Base-by-base conservation (phyloP, 225 moss, liverwort and hornwort species). In the Takakia lepidozioides region DNA sequence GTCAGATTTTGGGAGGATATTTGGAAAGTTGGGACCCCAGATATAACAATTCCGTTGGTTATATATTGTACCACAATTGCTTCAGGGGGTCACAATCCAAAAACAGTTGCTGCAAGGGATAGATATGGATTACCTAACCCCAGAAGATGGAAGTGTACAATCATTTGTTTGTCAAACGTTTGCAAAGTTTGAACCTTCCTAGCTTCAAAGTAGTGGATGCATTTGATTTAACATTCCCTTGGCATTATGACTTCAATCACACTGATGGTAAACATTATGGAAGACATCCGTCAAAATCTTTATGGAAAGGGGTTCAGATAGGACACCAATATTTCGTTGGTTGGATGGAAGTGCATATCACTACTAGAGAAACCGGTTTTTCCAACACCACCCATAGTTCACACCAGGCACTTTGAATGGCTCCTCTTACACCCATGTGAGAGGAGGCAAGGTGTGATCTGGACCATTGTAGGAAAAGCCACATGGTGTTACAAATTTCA, bases 101-200 rank as follows among this genome's bases (percentile, higher is more conserved):
- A 56, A 44, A 62, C 55, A 14, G 3, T 56, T 13, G 61, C 60
- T 15, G 78, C 78, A 19, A 69, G 78, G 2, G 78, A n/a, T n/a
- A n/a, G n/a, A n/a, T n/a, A 79, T 35, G 78, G 78, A 3, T 51
- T 79, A 19, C 73, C 78, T 0, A 79, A 79, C 66, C 78, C 2
- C 78, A 79, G 56, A 74, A 70, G 44, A 79, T 74, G 78, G 78
- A 79, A n/a, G 44, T 66, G 11, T 79, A 70, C 39, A 79, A 79
- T 34, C 56, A 66, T n/a, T 66, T 79, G 17, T 70, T 79, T 27
- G 78, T 79, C 46, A 73, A 74, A 24, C 52, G 62, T 41, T 40
- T 73, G 46, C 73, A 70, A 49, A 18, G 38, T 25, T 19, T 59
- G 25, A 34, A 46, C 1, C 55, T 66, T 8, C 40, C 30, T 8